Conservation (phyloP, 306 rosid species). For the Boehmeria nivea region DNA sequence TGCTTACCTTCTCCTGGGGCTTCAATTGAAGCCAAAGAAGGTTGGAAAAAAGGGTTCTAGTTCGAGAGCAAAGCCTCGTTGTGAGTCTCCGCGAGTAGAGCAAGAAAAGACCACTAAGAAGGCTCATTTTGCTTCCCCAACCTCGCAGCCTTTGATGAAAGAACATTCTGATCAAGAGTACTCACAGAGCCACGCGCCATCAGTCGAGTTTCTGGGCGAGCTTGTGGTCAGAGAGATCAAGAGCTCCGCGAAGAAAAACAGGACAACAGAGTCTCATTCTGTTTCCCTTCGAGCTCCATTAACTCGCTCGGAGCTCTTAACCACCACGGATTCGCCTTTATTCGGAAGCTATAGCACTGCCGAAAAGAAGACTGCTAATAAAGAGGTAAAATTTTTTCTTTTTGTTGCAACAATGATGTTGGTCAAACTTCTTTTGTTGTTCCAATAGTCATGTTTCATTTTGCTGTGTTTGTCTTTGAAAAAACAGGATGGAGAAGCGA, state of each 20-base stretch:
- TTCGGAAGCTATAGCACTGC: constrained; percentile 22
- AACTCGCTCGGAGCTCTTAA: constrained; percentile 20
- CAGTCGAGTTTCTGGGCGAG: constrained; percentile 39
- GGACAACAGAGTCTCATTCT: constrained; percentile 14
- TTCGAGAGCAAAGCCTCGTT: constrained; percentile 6
- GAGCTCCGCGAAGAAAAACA: constrained; percentile 6
- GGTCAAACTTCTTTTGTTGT: background rate
- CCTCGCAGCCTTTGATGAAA: background rate
- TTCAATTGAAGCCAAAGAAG: constrained; percentile 12
- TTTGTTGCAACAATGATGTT: background rate
- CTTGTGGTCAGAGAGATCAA: constrained; percentile 29
- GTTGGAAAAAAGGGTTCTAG: constrained; percentile 6
- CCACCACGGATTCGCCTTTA: constrained; percentile 17
- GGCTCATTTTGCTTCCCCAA: constrained; percentile 1
- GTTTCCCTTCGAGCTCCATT: constrained; percentile 15
- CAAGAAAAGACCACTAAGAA: constrained; percentile 4
- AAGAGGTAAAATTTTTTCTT: too few relatives aligned
- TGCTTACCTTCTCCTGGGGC: constrained; percentile 11
- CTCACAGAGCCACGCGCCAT: constrained; percentile 21
- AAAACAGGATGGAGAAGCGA: constrained; percentile 27
- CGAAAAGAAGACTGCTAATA: background rate
- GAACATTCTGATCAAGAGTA: background rate
- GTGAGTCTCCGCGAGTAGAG: constrained; percentile 10
- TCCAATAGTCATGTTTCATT: background rate
- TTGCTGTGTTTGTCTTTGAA: background rate